Evolutionary conservation across 2,329 filamentous ascomycete genomes (phyloP), one percentile per base, ranked within the genome.

Genomic region (Botrytis pseudocinerea): DNA sequence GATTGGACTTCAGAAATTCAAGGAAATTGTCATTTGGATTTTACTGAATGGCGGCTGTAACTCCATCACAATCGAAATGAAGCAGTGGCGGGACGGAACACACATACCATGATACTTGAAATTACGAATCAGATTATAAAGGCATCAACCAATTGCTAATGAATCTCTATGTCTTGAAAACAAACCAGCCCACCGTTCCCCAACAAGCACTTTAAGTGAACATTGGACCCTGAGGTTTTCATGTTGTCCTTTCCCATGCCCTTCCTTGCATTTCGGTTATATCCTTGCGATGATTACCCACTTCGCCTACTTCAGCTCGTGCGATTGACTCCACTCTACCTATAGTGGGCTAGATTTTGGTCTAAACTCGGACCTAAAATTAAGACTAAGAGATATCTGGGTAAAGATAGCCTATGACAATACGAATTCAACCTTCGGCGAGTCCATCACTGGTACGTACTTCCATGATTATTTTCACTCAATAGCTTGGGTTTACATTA

Each of bases 401-500:
- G 28, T 60, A 46, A 46, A 12, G 28, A 35, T 60, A 46, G 22
- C 48, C 54, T 35, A 32, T 70, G 10, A 44, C 54, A 61, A 48
- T 35, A 35, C 40, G 38, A 35, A 44, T 42, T 46, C 9, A n/a
- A 46, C 38, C 38, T 42, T n/a, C 61, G 38, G 40, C 61, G 9
- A 40, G 25, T 28, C 40, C n/a, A 63, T 28, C 61, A 63, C 61
- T 44, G 61, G 18, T 40, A 42, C 25, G 18, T 40, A 42, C 25
- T 18, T n/a, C 59, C 35, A 38, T 62, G 35, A 28, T 63, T 42
- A n/a, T 42, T 40, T 66, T 66, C 63, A n/a, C 32, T n/a, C 22
- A 48, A 38, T 22, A 46, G 32, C 46, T 40, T 51, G 63, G 63
- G 25, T 28, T 54, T 7, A 66, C 54, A 66, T 66, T 66, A 54